Percentiles rank a stretch among this genome's conserved stretches.
Conservation (phyloP, 208 protist genomes). For the Leishmania tarentolae region DNA sequence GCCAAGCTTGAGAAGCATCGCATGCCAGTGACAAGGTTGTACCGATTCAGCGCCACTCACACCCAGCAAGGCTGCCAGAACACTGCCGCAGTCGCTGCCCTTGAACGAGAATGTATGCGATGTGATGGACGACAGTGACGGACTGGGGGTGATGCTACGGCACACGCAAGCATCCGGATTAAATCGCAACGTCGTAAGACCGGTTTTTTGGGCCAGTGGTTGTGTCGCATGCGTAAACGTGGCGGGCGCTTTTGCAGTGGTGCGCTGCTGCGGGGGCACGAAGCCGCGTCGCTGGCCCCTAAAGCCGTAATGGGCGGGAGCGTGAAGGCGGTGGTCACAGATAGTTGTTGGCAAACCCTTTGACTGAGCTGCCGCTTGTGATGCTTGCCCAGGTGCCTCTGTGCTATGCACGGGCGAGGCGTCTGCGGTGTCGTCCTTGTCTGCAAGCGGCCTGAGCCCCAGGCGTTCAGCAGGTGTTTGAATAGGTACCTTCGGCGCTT, state of each 20-base stretch:
- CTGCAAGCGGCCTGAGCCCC: not conserved
- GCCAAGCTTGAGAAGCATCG: conserved; percentile 50
- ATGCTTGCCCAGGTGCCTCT: not conserved
- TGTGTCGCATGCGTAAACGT: not conserved
- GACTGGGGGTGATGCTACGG: conserved; percentile 6
- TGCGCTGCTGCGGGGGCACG: conserved; percentile 30
- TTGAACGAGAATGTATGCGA: conserved; percentile 24
- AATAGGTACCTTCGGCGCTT: conserved; percentile 32
- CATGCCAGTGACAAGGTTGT: conserved; percentile 37
- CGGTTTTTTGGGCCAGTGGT: not conserved
- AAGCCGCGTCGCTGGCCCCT: conserved; percentile 22
- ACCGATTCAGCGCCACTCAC: conserved; percentile 13
- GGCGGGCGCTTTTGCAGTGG: not conserved
- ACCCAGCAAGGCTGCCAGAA: conserved; percentile 17
- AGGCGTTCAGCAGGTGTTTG: conserved; percentile 1
- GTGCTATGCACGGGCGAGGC: not conserved
- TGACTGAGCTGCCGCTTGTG: not conserved
- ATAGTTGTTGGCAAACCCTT: not conserved
- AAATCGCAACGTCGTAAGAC: conserved; percentile 16
- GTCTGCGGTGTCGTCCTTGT: conserved; percentile 2
- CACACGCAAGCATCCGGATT: not conserved
- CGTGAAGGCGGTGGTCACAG: not conserved
- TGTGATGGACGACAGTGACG: conserved; percentile 14
- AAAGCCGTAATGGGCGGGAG: not conserved
- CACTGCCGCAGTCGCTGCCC: conserved; percentile 15